These are phyloP conservation scores for Biscutella auriculata DNA, from an alignment of 441 rosid species.

Conservation along the genomic window DNA sequence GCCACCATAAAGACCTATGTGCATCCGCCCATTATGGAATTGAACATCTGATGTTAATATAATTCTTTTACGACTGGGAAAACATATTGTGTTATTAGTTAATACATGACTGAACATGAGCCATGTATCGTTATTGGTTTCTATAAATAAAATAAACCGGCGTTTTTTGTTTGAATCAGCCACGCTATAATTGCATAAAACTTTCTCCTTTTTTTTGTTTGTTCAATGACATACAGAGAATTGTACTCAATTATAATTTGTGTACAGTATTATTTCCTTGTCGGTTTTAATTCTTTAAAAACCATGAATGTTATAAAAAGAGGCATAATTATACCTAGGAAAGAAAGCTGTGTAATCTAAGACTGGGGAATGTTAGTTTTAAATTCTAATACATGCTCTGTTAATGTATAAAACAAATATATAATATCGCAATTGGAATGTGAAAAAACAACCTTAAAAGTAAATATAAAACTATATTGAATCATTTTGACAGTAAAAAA, in stretches of 20 bases:
- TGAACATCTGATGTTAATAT: too few species aligned
- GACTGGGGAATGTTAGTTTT: not conserved
- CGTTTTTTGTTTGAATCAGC: too few species aligned
- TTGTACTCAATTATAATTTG: not conserved
- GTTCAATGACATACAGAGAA: not conserved
- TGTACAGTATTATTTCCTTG: not conserved
- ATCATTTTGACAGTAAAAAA: not conserved
- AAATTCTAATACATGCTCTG: not conserved
- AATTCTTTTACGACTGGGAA: not conserved
- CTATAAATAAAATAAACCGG: too few species aligned
- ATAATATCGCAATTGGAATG: not conserved
- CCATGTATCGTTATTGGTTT: not conserved
- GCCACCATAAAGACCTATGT: too few species aligned
- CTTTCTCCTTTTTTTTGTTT: not conserved
- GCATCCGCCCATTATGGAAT: too few species aligned
- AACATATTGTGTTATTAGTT: not conserved
- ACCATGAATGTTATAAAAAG: too few species aligned
- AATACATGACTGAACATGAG: too few species aligned
- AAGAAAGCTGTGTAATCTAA: not conserved
- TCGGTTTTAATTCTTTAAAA: too few species aligned
- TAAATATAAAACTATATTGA: not conserved
- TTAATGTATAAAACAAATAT: not conserved
- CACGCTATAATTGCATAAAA: not conserved
- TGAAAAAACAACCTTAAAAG: slow-evolving; percentile 11
- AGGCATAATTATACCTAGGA: not conserved